A percentile compares a stretch with the other conserved stretches of the same genome.
These are phyloP conservation scores for Ophiostoma sp. DNA, from an alignment of 2,329 filamentous ascomycete genomes.

Conservation along the genomic window DNA sequence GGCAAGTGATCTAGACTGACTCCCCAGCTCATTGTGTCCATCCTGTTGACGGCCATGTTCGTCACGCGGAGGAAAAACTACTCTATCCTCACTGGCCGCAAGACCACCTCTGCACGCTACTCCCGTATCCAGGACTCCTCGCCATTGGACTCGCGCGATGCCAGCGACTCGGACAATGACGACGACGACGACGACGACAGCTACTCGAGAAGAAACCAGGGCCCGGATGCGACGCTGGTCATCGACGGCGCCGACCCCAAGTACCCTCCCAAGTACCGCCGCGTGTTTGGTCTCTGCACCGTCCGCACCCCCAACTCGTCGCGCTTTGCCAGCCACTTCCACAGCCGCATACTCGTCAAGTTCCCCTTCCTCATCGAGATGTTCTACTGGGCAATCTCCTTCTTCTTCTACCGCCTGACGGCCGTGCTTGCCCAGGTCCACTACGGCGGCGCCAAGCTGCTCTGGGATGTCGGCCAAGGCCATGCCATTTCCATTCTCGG, in stretches of 20 bases:
- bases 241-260: neutral
- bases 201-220: neutral
- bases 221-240: neutral
- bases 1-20: neutral
- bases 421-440: slow-evolving; percentile 45
- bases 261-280: slow-evolving; percentile 16
- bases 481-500: slow-evolving; percentile 41
- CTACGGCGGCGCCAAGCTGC: slow-evolving; percentile 44
- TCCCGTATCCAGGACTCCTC: slow-evolving; percentile 9
- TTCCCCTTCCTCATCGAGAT: slow-evolving; percentile 67
- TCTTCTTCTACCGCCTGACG: slow-evolving; percentile 58
- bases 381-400: slow-evolving; percentile 67
- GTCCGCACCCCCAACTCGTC: slow-evolving; percentile 50
- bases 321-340: slow-evolving; percentile 51
- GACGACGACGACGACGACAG: neutral
- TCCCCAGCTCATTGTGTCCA: slow-evolving; percentile 19
- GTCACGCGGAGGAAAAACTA: slow-evolving; percentile 16
- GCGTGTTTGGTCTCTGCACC: slow-evolving; percentile 31
- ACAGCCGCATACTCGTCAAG: slow-evolving; percentile 56
- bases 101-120: neutral
- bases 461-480: slow-evolving; percentile 43
- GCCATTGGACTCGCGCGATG: neutral
- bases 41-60: slow-evolving; percentile 21
- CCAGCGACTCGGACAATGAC: neutral
- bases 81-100: slow-evolving; percentile 8